Base-by-base conservation (phyloP, 805 yeast genomes). In the Danielozyma ontarioensis region DNA sequence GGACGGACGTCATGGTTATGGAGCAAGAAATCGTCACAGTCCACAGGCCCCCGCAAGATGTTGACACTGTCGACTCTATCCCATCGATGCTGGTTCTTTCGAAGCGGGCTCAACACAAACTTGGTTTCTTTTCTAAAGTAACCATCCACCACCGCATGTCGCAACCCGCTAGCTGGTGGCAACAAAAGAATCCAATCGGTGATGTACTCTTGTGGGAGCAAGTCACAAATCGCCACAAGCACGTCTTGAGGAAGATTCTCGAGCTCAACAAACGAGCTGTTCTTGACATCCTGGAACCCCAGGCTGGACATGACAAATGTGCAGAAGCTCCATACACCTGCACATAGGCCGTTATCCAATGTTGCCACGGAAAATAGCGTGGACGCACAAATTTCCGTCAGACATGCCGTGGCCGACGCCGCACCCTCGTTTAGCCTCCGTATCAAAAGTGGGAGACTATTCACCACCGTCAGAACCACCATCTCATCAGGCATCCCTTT, bases 111-210 rank as follows among this genome's bases (percentile, higher is more conserved):
- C 8, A 63, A 40, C 2, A 59, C 42, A 17, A 62, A 53, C 34
- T 62, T 68, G 5, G 63, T 17, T 25, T 63, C 68, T 28, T 50
- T 48, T 31, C 43, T 23, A 43, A 48, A 64, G 41, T 46, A 58
- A 13, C 46, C 45, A 4, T 51, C 46, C 12, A 56, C 42, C 19
- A 63, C 43, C 16, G 53, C 31, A 3, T 33, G 31, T 27, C 64
- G 46, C 4, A 60, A 36, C 13, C 14, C 23, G 13, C 18, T 26
- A 27, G 34, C 37, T 4, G 14, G n/a, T 2, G 35, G 26, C 31
- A 45, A 36, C 27, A 37, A 37, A 17, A 59, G 38, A 16, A 58
- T 41, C 31, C 56, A 46, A 16, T 58, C 61, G 13, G 40, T 34
- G 8, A 55, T 30, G 36, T 51, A 44, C 12, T 45, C 51, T 5